Conservation (phyloP, 805 yeast species). For the Vanderwaltozyma verrucispora region DNA sequence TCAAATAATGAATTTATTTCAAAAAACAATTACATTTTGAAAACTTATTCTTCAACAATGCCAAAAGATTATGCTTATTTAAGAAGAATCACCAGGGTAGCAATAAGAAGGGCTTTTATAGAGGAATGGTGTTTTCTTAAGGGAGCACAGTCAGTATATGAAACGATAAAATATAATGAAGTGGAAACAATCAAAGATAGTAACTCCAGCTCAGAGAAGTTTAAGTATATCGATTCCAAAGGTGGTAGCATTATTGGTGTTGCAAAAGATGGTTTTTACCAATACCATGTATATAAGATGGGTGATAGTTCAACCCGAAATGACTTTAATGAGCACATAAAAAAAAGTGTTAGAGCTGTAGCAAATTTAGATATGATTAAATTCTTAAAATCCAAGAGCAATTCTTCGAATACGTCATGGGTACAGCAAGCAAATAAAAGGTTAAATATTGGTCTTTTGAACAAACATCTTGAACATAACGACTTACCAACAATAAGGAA, state of each 20-base stretch:
- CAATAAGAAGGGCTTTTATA: slow-evolving; percentile 10
- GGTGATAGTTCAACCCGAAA: slow-evolving; percentile 12
- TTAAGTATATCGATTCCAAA: slow-evolving; percentile 2
- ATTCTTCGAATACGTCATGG: slow-evolving; percentile 10
- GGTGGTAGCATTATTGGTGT: slow-evolving; percentile 13
- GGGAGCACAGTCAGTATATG: slow-evolving; percentile 14
- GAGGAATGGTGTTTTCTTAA: slow-evolving; percentile 18
- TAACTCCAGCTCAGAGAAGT: neutral
- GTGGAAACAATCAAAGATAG: neutral
- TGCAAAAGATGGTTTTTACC: slow-evolving; percentile 27
- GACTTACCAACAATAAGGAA: neutral
- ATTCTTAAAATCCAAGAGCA: slow-evolving; percentile 7
- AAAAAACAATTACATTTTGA: neutral
- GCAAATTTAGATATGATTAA: slow-evolving; percentile 16
- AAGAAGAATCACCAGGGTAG: slow-evolving; percentile 13
- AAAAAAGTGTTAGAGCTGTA: slow-evolving; percentile 11
- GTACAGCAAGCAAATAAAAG: slow-evolving; percentile 12
- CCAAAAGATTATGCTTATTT: slow-evolving; percentile 21
- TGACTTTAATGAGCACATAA: slow-evolving; percentile 10
- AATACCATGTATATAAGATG: slow-evolving; percentile 14
- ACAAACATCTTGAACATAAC: slow-evolving; percentile 5
- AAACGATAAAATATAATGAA: slow-evolving; percentile 1
- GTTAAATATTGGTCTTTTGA: slow-evolving; percentile 1
- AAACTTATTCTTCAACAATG: slow-evolving; percentile 5
- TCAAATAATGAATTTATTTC: too few species aligned